Percentiles rank a stretch among this genome's conserved stretches.
Conservation (phyloP, 2,329 filamentous ascomycete genomes). For the Fusarium sublunatum region DNA sequence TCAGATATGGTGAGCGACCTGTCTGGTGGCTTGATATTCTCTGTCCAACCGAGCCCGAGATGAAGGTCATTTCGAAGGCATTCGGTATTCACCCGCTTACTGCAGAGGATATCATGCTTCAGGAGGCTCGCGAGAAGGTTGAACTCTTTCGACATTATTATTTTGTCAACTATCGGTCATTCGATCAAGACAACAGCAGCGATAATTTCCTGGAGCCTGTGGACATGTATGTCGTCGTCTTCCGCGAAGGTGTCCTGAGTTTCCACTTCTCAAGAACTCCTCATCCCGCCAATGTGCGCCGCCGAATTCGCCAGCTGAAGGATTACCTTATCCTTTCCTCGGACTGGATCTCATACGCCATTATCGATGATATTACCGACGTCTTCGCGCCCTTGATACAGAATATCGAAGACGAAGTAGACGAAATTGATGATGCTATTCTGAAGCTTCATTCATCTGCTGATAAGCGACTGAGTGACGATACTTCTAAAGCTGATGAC, state of each 20-base stretch:
- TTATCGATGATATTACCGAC: conserved; percentile 98
- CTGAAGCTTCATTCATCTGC: conserved; percentile 78
- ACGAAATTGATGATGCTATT: conserved; percentile 95
- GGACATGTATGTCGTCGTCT: conserved; percentile 97
- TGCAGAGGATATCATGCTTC: conserved; percentile 95
- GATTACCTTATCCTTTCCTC: conserved; percentile 94
- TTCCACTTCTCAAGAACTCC: conserved; percentile 98
- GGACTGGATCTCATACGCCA: conserved; percentile 98
- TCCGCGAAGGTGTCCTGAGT: conserved; percentile 92
- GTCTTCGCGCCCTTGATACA: conserved; percentile 94
- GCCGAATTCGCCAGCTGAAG: conserved; percentile 90
- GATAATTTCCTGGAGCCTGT: conserved; percentile 94
- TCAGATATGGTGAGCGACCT: conserved; percentile 81
- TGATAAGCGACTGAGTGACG: conserved; percentile 55
- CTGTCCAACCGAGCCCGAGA: conserved; percentile 90
- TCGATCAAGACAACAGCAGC: conserved; percentile 91
- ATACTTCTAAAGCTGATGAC: conserved; percentile 61
- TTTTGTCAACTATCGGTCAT: conserved; percentile 97
- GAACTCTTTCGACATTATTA: conserved; percentile 98
- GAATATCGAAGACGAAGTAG: conserved; percentile 93
- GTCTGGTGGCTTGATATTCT: conserved; percentile 98
- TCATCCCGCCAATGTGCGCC: conserved; percentile 93
- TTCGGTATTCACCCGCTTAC: conserved; percentile 97
- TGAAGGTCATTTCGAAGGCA: conserved; percentile 91
- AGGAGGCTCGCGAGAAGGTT: conserved; percentile 97